phyloP scores from a whole-genome alignment of 75 land plant genomes.

The Sequoiadendron giganteum region DNA sequence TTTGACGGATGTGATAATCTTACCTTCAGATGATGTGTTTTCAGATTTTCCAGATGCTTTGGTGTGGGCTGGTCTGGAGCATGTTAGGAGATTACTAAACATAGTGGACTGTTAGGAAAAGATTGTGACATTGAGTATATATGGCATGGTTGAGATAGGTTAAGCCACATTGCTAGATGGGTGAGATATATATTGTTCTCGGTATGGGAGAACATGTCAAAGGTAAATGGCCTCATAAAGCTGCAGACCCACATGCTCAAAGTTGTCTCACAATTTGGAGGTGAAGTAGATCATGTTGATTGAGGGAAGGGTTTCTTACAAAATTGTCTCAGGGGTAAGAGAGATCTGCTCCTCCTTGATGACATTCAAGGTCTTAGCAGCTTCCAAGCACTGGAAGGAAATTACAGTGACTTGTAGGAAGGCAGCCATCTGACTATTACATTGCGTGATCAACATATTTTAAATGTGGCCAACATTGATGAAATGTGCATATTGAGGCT shows the following conservation, averaged over 20 bases:
- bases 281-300: not conserved
- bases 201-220: not conserved
- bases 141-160: not conserved
- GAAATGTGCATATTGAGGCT: not conserved
- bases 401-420: not conserved
- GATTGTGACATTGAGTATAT: not conserved
- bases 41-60: not conserved
- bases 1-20: not conserved
- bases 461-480: not conserved
- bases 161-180: not conserved
- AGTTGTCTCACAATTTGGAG: not conserved
- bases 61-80: not conserved
- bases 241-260: not conserved
- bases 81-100: not conserved
- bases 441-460: not conserved
- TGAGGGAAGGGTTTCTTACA: not conserved
- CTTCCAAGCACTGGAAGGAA: not conserved
- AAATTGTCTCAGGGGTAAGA: not conserved
- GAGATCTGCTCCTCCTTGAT: not conserved
- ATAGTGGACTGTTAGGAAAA: not conserved
- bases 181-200: not conserved
- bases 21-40: not conserved
- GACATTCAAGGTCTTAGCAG: not conserved
- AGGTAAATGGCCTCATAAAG: not conserved
- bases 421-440: not conserved